phyloP scores from a whole-genome alignment of 2,329 filamentous ascomycete genomes.

The Sphaceloma murrayae region DNA sequence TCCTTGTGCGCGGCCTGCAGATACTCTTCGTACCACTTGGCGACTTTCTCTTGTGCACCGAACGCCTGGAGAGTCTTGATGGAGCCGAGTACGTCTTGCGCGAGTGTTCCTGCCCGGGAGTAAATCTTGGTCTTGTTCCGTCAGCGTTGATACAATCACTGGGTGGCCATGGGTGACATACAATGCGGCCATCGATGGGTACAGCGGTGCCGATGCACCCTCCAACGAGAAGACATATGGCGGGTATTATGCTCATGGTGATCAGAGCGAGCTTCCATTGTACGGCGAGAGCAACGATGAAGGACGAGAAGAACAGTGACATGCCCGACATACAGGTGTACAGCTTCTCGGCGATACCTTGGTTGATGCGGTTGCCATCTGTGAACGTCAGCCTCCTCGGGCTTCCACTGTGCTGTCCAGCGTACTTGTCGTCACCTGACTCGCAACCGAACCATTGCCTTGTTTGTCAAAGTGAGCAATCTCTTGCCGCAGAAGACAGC shows the following conservation, averaged over 20 bases:
- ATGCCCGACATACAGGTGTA: conserved; percentile 27
- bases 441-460: conserved; percentile 48
- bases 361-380: conserved; percentile 32
- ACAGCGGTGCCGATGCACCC: conserved; percentile 29
- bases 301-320: conserved; percentile 33
- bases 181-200: conserved; percentile 31
- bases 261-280: conserved; percentile 40
- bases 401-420: background rate
- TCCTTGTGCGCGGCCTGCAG: conserved; percentile 36
- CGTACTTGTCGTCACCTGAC: conserved; percentile 50
- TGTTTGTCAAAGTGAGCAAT: conserved; percentile 57
- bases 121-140: conserved; percentile 28
- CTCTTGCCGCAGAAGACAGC: conserved; percentile 53
- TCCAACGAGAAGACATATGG: conserved; percentile 30
- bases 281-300: conserved; percentile 32
- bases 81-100: conserved; percentile 43
- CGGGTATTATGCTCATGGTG: conserved; percentile 40
- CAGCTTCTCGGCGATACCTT: conserved; percentile 35
- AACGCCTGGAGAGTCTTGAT: conserved; percentile 44
- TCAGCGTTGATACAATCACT: background rate
- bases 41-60: conserved; percentile 37
- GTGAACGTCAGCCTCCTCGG: conserved; percentile 18
- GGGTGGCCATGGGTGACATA: conserved; percentile 17
- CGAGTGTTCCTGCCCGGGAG: conserved; percentile 37
- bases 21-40: conserved; percentile 35